Conservation (phyloP, 2,329 filamentous ascomycete species). For the Fusarium circinatum region DNA sequence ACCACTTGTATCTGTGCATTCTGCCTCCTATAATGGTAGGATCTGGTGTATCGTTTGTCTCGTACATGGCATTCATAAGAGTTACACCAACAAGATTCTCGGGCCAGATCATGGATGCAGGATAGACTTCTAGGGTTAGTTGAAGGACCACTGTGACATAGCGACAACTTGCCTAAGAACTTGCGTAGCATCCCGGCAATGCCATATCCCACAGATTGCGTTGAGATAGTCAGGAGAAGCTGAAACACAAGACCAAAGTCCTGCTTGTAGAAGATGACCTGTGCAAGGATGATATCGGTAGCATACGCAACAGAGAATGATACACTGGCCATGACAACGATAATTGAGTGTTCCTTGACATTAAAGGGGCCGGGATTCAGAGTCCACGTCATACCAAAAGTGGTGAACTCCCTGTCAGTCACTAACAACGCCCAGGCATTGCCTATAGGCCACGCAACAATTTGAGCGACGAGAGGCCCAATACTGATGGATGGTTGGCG, state of each 20-base stretch:
- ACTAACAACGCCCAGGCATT: constrained; percentile 68
- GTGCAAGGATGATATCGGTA: constrained; percentile 78
- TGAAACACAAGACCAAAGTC: constrained; percentile 74
- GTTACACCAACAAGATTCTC: constrained; percentile 72
- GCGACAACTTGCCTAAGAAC: constrained; percentile 62
- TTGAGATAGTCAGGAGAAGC: constrained; percentile 72
- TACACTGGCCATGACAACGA: constrained; percentile 77
- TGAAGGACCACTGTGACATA: background rate
- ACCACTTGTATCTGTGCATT: constrained; percentile 74
- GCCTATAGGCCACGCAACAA: constrained; percentile 73
- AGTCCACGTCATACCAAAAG: constrained; percentile 64
- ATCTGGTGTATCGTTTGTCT: constrained; percentile 61
- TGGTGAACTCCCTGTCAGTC: constrained; percentile 60
- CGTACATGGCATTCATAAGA: constrained; percentile 79
- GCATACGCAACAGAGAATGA: constrained; percentile 77
- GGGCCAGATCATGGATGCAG: constrained; percentile 81
- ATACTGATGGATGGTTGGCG: constrained; percentile 70
- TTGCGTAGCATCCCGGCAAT: constrained; percentile 74
- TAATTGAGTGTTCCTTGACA: constrained; percentile 75
- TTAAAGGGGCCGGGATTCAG: constrained; percentile 77
- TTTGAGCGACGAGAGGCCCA: constrained; percentile 69
- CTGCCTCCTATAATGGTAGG: constrained; percentile 68
- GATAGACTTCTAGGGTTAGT: constrained; percentile 59
- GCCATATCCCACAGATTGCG: constrained; percentile 75
- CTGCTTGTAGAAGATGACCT: constrained; percentile 77